A percentile compares a stretch with the other conserved stretches of the same genome.
Conservation (phyloP, 805 yeast genomes). For the Candida vaughaniae region DNA sequence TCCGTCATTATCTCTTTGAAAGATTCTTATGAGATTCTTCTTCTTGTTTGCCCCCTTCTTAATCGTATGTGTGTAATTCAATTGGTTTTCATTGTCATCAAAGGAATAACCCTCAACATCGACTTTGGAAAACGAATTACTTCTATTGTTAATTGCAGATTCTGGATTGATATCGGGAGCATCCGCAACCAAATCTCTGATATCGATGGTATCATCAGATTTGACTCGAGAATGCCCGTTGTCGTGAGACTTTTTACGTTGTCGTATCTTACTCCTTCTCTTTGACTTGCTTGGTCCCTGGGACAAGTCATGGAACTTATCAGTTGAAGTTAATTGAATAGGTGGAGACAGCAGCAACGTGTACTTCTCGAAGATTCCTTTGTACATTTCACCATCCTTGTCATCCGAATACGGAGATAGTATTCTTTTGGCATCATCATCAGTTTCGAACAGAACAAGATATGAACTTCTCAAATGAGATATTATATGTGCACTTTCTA, state of each 20-base stretch:
- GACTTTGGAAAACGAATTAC: no score
- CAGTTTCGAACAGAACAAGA: constrained; percentile 22
- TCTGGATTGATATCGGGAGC: not conserved
- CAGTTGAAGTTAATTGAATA: constrained; percentile 12
- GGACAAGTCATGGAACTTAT: not conserved
- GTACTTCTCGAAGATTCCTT: constrained; percentile 10
- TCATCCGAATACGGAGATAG: constrained; percentile 17
- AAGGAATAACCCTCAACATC: no score
- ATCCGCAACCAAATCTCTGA: not conserved
- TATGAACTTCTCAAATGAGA: constrained; percentile 29
- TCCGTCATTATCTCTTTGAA: constrained; percentile 10
- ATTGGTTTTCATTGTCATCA: constrained; percentile 2
- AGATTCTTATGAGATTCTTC: constrained; percentile 10
- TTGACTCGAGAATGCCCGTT: no score
- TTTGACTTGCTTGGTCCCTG: constrained; percentile 1
- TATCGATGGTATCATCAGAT: no score
- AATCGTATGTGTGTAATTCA: constrained; percentile 11
- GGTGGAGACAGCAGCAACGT: constrained; percentile 30
- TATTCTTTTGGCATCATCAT: constrained; percentile 20
- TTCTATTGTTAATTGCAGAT: no score
- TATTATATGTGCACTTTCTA: constrained; percentile 28
- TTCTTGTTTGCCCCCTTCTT: constrained; percentile 8
- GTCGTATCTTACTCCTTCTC: constrained; percentile 7
- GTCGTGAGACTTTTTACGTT: not conserved
- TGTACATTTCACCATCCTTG: constrained; percentile 9